These are phyloP conservation scores for Colletotrichum echinochloae DNA, from an alignment of 2,329 filamentous ascomycete genomes.

Conservation along the genomic window DNA sequence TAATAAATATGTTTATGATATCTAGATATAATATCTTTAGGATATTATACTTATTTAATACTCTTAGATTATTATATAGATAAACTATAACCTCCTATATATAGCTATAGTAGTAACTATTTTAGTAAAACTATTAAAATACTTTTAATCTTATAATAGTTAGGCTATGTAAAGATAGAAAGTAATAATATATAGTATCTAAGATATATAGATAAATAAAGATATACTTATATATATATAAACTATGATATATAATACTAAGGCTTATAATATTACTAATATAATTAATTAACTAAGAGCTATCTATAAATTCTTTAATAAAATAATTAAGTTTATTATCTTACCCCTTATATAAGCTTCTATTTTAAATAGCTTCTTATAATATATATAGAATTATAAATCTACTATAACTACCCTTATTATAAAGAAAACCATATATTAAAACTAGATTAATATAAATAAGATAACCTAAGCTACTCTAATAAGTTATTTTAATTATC, in stretches of 20 bases:
- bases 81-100: no score
- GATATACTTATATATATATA: not conserved
- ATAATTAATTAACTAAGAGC: not conserved
- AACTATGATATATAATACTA: not conserved
- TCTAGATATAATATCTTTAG: no score
- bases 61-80: no score
- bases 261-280: not conserved
- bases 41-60: no score
- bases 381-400: not conserved
- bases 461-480: no score
- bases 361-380: not conserved
- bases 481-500: no score
- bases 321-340: not conserved
- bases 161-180: not conserved
- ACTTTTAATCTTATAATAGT: not conserved
- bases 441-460: no score
- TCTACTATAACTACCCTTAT: not conserved
- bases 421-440: no score
- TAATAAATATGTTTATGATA: no score
- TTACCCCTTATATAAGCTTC: no score
- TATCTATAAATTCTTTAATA: not conserved
- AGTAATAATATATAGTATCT: not conserved
- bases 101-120: no score
- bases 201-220: not conserved
- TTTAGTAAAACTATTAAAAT: no score